Evolutionary conservation across 2,329 filamentous ascomycete genomes (phyloP).

Genomic region (Pseudopithomyces chartarum): DNA sequence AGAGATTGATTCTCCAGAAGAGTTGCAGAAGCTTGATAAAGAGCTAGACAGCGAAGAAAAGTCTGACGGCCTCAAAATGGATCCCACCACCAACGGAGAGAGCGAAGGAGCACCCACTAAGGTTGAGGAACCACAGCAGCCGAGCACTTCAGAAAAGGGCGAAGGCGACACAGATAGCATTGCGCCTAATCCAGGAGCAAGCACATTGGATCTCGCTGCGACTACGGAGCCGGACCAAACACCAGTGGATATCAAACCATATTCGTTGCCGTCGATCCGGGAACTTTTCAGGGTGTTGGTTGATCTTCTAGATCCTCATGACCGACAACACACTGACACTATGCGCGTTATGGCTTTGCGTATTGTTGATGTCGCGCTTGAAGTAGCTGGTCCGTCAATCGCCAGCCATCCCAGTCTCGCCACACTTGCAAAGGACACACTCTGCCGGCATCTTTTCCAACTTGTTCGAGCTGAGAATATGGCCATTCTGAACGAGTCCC

Average conservation of each 20-base stretch:
- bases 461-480: conserved; percentile 96
- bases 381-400: conserved; percentile 94
- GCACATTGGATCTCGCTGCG: conserved; percentile 50
- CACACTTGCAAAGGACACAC: conserved; percentile 84
- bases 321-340: conserved; percentile 88
- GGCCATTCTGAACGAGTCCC: conserved; percentile 87
- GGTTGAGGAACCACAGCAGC: conserved; percentile 42
- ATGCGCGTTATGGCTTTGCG: conserved; percentile 97
- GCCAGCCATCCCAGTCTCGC: conserved; percentile 89
- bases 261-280: conserved; percentile 90
- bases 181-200: conserved; percentile 46
- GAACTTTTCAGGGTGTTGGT: conserved; percentile 94
- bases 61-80: conserved; percentile 81
- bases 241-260: conserved; percentile 73
- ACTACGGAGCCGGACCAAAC: conserved; percentile 51
- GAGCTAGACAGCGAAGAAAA: conserved; percentile 64
- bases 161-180: conserved; percentile 44
- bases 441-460: conserved; percentile 95
- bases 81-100: conserved; percentile 72
- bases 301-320: conserved; percentile 90
- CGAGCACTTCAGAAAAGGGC: conserved; percentile 37
- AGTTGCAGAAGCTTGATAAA: conserved; percentile 68
- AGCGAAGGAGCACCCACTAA: conserved; percentile 49
- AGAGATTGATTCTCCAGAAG: conserved; percentile 74
- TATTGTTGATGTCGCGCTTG: conserved; percentile 95